A percentile compares a stretch with the other conserved stretches of the same genome.
These are phyloP conservation scores for Cercospora berteroae DNA, from an alignment of 2,329 filamentous ascomycete genomes.

Conservation along the genomic window DNA sequence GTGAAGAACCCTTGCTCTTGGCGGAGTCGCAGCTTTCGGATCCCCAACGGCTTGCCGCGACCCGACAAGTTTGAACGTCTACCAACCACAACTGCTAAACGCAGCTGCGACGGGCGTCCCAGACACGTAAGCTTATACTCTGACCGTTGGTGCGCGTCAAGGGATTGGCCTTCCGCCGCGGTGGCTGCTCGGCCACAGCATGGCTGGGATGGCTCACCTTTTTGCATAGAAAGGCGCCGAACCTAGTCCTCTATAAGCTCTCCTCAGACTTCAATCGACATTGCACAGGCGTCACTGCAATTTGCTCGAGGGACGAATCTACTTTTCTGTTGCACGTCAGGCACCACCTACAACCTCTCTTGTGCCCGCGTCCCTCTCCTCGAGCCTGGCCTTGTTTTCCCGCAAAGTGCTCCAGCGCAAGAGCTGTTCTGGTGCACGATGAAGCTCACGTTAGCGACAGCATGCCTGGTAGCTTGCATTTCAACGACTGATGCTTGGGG, in stretches of 20 bases:
- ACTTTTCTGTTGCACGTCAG: background rate
- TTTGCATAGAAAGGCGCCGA: slow-evolving; percentile 10
- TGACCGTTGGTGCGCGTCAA: slow-evolving; percentile 9
- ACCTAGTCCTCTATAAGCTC: background rate
- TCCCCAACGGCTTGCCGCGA: slow-evolving; percentile 9
- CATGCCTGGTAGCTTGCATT: background rate
- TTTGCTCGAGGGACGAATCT: background rate
- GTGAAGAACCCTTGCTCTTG: background rate
- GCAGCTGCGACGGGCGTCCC: background rate
- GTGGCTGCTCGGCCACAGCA: slow-evolving; percentile 3
- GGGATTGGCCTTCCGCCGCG: background rate
- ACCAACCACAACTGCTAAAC: background rate
- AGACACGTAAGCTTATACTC: slow-evolving; percentile 16
- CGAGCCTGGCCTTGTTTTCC: background rate
- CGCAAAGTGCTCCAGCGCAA: background rate
- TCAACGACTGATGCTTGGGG: slow-evolving; percentile 14
- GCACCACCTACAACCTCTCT: background rate
- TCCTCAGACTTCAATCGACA: background rate
- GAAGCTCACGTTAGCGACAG: background rate
- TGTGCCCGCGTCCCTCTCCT: background rate
- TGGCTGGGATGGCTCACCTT: slow-evolving; percentile 11
- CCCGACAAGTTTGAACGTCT: background rate
- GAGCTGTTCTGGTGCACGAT: background rate
- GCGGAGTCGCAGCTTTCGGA: background rate
- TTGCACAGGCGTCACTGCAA: slow-evolving; percentile 1